phyloP scores from a whole-genome alignment of 1,284 basidiomycete species.

The Sporisorium scitamineum region DNA sequence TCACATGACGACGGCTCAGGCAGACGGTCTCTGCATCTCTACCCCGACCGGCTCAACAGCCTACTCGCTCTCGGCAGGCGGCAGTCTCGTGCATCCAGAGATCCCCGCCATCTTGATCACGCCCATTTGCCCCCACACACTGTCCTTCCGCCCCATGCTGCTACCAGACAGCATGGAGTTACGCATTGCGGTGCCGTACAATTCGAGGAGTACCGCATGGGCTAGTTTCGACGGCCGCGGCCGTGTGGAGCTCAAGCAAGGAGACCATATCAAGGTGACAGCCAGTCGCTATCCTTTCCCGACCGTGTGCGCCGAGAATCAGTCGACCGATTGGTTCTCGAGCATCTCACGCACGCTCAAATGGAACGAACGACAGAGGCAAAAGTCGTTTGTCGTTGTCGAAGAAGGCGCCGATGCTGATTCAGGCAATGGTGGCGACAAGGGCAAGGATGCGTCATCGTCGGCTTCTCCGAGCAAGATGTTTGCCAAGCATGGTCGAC shows the following conservation, averaged over 20 bases:
- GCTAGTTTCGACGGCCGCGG: conserved; percentile 98
- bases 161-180: conserved; percentile 98
- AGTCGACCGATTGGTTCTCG: conserved; percentile 98
- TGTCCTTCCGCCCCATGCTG: conserved; percentile 96
- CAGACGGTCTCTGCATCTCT: conserved; percentile 93
- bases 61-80: conserved; percentile 93
- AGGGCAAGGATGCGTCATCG: conserved; percentile 25
- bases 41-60: conserved; percentile 98
- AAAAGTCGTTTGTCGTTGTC: conserved; percentile 65
- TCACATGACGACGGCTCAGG: conserved; percentile 99
- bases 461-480: conserved; percentile 27
- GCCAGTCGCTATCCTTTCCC: conserved; percentile 99
- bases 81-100: conserved; percentile 96
- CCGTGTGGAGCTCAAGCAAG: conserved; percentile 84
- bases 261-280: conserved; percentile 98
- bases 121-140: conserved; percentile 97
- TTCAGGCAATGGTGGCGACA: conserved; percentile 21
- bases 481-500: conserved; percentile 35
- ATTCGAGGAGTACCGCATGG: conserved; percentile 98
- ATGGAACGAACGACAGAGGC: conserved; percentile 73
- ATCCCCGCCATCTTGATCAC: conserved; percentile 96
- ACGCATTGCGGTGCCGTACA: conserved; percentile 97
- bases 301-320: conserved; percentile 96
- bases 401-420: conserved; percentile 80
- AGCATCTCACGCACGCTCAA: conserved; percentile 94